Percentiles rank a stretch among this genome's conserved stretches.
Conservation (phyloP, 2,329 filamentous ascomycete species). For the Epichloe gansuensis region DNA sequence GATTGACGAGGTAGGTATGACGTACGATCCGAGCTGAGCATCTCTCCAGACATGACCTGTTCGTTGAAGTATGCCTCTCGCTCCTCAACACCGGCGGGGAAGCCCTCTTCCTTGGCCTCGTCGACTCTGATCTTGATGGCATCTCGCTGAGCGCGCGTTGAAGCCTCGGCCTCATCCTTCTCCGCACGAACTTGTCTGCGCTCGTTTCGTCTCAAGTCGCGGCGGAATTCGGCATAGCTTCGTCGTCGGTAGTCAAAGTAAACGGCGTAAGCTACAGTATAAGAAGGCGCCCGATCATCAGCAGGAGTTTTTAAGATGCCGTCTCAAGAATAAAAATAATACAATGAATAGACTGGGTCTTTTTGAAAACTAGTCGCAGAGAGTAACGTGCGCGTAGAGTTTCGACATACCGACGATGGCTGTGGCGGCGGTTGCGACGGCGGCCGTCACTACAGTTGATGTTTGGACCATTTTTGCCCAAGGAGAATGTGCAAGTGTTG, state of each 20-base stretch:
- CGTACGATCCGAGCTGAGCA: slow-evolving; percentile 68
- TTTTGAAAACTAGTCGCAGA: not conserved
- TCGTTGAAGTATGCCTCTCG: slow-evolving; percentile 95
- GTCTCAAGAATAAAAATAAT: not conserved
- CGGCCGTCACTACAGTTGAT: slow-evolving; percentile 46
- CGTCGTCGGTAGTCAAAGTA: slow-evolving; percentile 61
- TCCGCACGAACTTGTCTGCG: slow-evolving; percentile 58
- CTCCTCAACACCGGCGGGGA: slow-evolving; percentile 81
- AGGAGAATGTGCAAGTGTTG: not conserved
- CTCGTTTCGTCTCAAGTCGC: slow-evolving; percentile 60
- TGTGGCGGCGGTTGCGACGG: slow-evolving; percentile 47
- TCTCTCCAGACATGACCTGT: slow-evolving; percentile 82
- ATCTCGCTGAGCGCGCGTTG: slow-evolving; percentile 55
- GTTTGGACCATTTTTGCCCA: slow-evolving; percentile 32
- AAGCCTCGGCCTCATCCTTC: slow-evolving; percentile 59
- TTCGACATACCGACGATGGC: slow-evolving; percentile 43
- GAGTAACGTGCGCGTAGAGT: not conserved
- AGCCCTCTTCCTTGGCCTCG: slow-evolving; percentile 79
- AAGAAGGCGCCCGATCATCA: not conserved
- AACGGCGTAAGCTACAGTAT: slow-evolving; percentile 43
- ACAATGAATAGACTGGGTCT: slow-evolving; percentile 9
- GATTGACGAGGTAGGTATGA: not conserved
- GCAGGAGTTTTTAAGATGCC: not conserved
- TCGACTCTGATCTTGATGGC: slow-evolving; percentile 65
- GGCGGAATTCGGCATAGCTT: slow-evolving; percentile 52